Evolutionary conservation across 2,329 filamentous ascomycete species (phyloP), one percentile per base, ranked within the genome.

Genomic region (Aspergillus sp.): DNA sequence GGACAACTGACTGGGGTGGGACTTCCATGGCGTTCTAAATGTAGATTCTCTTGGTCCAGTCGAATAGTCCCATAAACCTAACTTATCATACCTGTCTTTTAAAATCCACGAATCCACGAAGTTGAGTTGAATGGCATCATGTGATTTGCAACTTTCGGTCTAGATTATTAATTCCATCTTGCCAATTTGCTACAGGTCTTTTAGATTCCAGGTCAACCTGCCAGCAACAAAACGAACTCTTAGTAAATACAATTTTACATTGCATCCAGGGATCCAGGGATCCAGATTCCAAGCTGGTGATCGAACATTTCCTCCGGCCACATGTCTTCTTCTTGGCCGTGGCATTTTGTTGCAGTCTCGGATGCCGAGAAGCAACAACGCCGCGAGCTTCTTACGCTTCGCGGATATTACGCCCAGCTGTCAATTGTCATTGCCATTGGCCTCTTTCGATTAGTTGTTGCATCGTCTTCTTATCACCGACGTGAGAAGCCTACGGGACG

Each of bases 371-470:
- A 80, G 55, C 72, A 80, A 47, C 75, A 77, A 24, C 78, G 84
- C 37, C 77, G 84, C 35, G 72, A 78, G 23, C 67, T 81, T 23
- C 78, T 87, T n/a, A 80, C 85, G 64, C 72, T 73, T 50, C 83
- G 85, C 53, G 84, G 82, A 7, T 70, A 76, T n/a, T 71, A 82
- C 39, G 84, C 84, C 15, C 84, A 86, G 68, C 70, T 78, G 60
- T 85, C 84, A 1, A 75, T 80, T 5, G 58, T 86, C 8, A 61
- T 80, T 4, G 71, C 81, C 14, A 66, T 78, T 24, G 64, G 84
- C 14, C 62, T 75, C 3, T 58, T 78, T 3, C 77, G 67, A n/a
- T 24, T 70, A 7, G 27, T 31, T 31, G 9, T 31, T 74, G 71
- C 57, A 64, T 67, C 35, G 56, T 48, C 40, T 63, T 54, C 53